Base-by-base conservation (phyloP, 805 yeast genomes). In the Candida mattraensis region DNA sequence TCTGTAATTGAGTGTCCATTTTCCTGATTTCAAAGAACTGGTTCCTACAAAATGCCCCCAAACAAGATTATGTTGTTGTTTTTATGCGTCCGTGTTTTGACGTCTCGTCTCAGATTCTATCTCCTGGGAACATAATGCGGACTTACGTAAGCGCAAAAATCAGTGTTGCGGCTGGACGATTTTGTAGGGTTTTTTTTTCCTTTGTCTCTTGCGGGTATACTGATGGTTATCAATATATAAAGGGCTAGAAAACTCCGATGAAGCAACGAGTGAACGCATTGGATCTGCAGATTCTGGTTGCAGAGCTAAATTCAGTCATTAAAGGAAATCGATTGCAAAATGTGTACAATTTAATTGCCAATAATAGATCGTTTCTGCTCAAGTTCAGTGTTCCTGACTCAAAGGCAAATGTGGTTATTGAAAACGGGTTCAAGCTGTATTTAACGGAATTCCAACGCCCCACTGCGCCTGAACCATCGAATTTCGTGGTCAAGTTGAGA, bases 251-350 rank as follows among this genome's bases (percentile, higher is more conserved):
- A n/a, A n/a, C n/a, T n/a, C 24, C 10, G 3, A 58, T 58, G 63
- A 58, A 89, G 80, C 97, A 91, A 72, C 74, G 97, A 64, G 76
- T 88, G 37, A 81, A 89, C 5, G 81, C 95, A 2, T 66, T 91
- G 39, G 98, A 91, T 60, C 70, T 91, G 28, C 82, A 80, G 56
- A 66, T 87, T 35, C 62, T 89, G 18, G 69, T 82, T 1, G 63
- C 70, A 14, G 98, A 91, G 59, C 70, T 89, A 28, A 70, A 70
- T 34, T 52, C 63, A 6, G 64, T 71, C 30, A 48, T 89, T 21
- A 68, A 74, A 42, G 79, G 81, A 34, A 81, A 80, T 54, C 65
- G 97, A 44, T 66, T 91, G 40, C 88, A 82, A 46, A 91, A 91
- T 60, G 81, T 91, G 36, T 89, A 91, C 61, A 88, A 87, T 54